These are phyloP conservation scores for Podaxis rugospora DNA, from an alignment of 768 basidiomycete species.

Conservation along the genomic window DNA sequence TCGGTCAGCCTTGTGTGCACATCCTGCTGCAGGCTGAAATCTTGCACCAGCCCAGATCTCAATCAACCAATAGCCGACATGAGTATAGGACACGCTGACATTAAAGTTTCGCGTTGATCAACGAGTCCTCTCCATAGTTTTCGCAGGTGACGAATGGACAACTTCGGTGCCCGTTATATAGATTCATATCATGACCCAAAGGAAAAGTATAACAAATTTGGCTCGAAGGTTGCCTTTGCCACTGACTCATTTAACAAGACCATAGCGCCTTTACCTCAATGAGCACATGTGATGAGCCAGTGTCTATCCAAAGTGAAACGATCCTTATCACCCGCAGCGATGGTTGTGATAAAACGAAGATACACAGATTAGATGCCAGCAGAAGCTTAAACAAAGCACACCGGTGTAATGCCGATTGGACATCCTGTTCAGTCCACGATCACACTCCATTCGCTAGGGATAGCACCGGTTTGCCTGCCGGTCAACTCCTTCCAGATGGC, in stretches of 20 bases:
- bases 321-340: background rate
- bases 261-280: background rate
- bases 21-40: background rate
- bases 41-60: background rate
- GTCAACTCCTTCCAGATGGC: conserved; percentile 70
- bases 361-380: background rate
- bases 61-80: background rate
- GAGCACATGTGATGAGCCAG: background rate
- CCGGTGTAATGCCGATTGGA: background rate
- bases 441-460: conserved; percentile 80
- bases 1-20: background rate
- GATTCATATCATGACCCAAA: background rate
- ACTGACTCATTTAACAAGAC: background rate
- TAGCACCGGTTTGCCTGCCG: conserved; percentile 75
- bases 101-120: background rate
- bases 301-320: background rate
- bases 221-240: background rate
- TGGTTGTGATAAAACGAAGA: background rate
- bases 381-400: no score
- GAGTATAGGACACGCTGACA: background rate
- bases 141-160: no score
- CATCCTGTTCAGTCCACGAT: conserved; percentile 20
- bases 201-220: background rate
- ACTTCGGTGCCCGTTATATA: background rate
- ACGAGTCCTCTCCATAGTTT: background rate